Evolutionary conservation across 768 basidiomycete species (phyloP), one percentile per base, ranked within the genome.

Genomic region (Boletellus emodensis): DNA sequence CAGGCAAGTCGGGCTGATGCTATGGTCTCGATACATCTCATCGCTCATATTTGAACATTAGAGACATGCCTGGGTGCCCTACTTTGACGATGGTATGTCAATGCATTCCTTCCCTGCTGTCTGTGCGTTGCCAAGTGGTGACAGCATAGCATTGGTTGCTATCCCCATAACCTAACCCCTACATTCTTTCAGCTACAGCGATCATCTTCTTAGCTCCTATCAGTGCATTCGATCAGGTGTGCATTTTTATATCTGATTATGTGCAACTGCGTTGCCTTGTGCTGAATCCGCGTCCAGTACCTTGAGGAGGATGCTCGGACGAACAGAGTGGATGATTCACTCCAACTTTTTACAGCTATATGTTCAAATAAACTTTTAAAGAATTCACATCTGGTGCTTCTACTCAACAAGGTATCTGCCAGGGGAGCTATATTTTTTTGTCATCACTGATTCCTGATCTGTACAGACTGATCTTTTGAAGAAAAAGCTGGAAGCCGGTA

Each of bases 181-280:
- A 51, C 46, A 18, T 43, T 9, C 50, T 50, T 32, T 42, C 61
- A 90, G 87, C 87, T 4, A 84, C 85, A 39, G 88, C 90, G 30
- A 84, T 92, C 62, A 91, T 92, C 66, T 92, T 92, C 67, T 71
- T 92, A 44, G 90, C 87, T 44, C 90, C 90, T 36, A 84, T 92
- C 55, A 87, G 86, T 60, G 90, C 90, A 36, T 92, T 88, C 63
- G 88, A 92, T 74, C 88, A 91, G 80, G 86, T 83, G 61, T 54
- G 72, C 36, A 15, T 49, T 40, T 40, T 18, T n/a, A 28, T 43
- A 10, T 39, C 12, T 41, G 30, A 40, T 32, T 36, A 20, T 28
- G 20, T 17, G 32, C 55, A 36, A 49, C 15, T 32, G 32, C 59
- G 58, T 53, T 12, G 55, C 58, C 48, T 47, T 44, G 43, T 55